Evolutionary conservation across 192 early-diverging fungal species (phyloP).

Genomic region (Jimgerdemannia flammicorona): DNA sequence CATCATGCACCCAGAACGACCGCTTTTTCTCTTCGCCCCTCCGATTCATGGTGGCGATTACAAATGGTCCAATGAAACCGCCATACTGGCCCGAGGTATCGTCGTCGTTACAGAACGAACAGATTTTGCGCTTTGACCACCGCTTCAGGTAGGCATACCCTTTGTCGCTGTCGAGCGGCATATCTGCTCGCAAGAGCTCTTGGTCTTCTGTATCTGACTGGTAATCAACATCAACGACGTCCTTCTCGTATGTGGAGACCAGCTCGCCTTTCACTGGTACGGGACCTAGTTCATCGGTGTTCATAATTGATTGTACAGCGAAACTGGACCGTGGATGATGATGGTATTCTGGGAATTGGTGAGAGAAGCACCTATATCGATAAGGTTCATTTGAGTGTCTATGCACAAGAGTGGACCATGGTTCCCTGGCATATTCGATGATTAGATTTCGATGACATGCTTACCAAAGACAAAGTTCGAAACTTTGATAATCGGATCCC

Average conservation of each 20-base stretch:
- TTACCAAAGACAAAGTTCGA: constrained; percentile 64
- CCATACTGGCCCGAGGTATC: constrained; percentile 35
- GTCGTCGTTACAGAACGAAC: constrained; percentile 69
- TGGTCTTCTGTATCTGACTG: neutral
- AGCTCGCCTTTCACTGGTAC: constrained; percentile 52
- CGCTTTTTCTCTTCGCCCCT: constrained; percentile 48
- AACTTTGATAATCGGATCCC: constrained; percentile 63
- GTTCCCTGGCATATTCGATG: neutral
- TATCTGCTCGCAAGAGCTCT: constrained; percentile 9
- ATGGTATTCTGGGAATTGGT: constrained; percentile 65
- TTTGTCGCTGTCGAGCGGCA: constrained; percentile 41
- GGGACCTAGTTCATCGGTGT: constrained; percentile 47
- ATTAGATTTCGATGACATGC: neutral
- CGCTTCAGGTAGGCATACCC: constrained; percentile 41
- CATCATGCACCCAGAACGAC: constrained; percentile 82
- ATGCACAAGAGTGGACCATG: neutral
- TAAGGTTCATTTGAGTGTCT: constrained; percentile 4
- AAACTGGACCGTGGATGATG: constrained; percentile 77
- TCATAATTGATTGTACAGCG: constrained; percentile 67
- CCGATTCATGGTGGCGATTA: constrained; percentile 43
- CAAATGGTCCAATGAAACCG: constrained; percentile 59
- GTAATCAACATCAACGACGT: constrained; percentile 43
- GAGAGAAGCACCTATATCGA: constrained; percentile 58
- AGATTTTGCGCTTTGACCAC: constrained; percentile 53
- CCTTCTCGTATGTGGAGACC: constrained; percentile 56